Conservation (phyloP, 2,329 filamentous ascomycete species). For the Botrytis deweyae region DNA sequence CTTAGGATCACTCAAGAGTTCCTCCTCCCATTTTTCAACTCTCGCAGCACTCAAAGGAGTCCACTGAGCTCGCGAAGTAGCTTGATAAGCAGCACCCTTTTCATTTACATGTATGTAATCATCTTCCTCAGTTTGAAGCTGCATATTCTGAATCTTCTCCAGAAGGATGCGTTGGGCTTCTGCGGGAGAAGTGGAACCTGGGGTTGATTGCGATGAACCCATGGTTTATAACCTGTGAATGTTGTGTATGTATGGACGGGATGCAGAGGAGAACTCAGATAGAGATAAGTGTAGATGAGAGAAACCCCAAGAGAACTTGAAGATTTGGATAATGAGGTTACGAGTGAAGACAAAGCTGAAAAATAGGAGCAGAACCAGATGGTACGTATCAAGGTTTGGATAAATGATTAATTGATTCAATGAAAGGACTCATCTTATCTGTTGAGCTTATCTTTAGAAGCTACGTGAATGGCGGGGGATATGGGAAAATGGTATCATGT, state of each 20-base stretch:
- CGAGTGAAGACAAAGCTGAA: neutral
- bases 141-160: neutral
- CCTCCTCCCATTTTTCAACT: constrained; percentile 59
- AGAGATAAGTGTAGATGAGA: neutral
- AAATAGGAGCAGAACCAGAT: neutral
- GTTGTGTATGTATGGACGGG: neutral
- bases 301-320: neutral
- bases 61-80: constrained; percentile 41
- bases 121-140: neutral
- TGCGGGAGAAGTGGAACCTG: neutral
- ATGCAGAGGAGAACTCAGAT: neutral
- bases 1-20: constrained; percentile 63
- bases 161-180: neutral
- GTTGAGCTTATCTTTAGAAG: neutral
- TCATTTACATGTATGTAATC: constrained; percentile 52
- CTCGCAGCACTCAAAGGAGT: constrained; percentile 49
- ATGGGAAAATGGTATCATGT: neutral
- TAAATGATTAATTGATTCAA: neutral
- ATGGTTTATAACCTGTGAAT: neutral
- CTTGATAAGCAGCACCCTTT: neutral
- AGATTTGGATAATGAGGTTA: neutral
- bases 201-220: constrained; percentile 3
- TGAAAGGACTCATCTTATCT: neutral
- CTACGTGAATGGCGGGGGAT: neutral
- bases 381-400: neutral